phyloP scores from a whole-genome alignment of 176 grass and related monocot genomes.

The Zoysia pacifica region DNA sequence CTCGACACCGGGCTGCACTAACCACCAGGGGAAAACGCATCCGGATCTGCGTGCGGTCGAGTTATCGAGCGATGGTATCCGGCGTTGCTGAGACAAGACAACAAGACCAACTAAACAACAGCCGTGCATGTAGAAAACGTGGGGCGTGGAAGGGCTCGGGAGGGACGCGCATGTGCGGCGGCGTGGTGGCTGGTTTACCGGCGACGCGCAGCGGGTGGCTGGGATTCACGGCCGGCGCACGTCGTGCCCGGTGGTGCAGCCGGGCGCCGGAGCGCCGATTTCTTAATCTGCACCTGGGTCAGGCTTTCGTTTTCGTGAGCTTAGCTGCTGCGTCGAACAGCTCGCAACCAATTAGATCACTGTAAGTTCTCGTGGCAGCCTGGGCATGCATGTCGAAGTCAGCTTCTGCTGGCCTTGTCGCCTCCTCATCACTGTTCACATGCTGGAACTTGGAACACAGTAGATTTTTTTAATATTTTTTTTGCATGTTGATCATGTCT shows the following conservation, averaged over 20 bases:
- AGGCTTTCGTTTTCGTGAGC: not conserved
- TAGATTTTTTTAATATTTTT: not conserved
- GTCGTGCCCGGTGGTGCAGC: not conserved
- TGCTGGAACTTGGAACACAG: not conserved
- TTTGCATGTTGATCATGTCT: not conserved
- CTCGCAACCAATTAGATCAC: not conserved
- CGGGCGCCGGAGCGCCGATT: not conserved
- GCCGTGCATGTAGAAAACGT: slow-evolving; percentile 12
- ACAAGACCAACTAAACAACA: not conserved
- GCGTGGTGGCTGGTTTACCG: not conserved
- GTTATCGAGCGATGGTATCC: not conserved
- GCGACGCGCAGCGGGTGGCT: not conserved
- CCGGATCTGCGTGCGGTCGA: not conserved
- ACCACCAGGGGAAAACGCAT: not conserved
- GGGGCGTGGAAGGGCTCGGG: not conserved
- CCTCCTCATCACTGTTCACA: not conserved
- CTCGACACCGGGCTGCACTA: not conserved
- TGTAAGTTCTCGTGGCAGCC: not conserved
- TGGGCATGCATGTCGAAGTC: not conserved
- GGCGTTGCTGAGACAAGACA: not conserved
- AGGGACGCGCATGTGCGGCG: slow-evolving; percentile 1
- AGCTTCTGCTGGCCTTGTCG: not conserved
- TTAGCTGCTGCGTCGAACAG: not conserved
- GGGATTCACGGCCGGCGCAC: slow-evolving; percentile 10
- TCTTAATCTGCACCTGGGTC: not conserved